Evolutionary conservation across 2,329 filamentous ascomycete species (phyloP).

Genomic region (Pseudogymnoascus sp.): DNA sequence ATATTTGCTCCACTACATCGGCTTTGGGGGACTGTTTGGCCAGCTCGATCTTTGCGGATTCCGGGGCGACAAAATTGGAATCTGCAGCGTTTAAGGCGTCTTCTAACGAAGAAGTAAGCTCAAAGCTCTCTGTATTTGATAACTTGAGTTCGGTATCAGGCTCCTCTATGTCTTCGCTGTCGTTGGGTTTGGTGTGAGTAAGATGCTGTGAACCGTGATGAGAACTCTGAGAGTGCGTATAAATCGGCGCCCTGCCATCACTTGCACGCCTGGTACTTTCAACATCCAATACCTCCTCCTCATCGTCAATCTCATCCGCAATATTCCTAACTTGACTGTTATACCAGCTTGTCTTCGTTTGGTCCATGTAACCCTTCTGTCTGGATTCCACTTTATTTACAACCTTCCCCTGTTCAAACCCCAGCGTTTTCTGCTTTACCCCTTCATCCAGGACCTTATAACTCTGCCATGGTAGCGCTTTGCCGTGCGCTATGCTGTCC

Average conservation of each 20-base stretch:
- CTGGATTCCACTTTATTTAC: slow-evolving; percentile 56
- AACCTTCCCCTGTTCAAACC: slow-evolving; percentile 52
- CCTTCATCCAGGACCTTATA: slow-evolving; percentile 84
- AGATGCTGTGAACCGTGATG: background rate
- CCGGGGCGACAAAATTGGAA: background rate
- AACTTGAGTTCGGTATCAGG: background rate
- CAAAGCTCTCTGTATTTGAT: slow-evolving; percentile 19
- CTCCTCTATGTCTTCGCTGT: background rate
- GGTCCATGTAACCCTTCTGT: slow-evolving; percentile 64
- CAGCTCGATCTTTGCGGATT: background rate
- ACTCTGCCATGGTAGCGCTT: slow-evolving; percentile 73
- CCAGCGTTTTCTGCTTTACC: slow-evolving; percentile 68
- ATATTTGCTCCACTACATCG: background rate
- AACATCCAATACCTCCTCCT: slow-evolving; percentile 25
- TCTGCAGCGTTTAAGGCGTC: slow-evolving; percentile 22
- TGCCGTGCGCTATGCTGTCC: slow-evolving; percentile 76
- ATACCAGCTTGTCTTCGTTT: slow-evolving; percentile 78
- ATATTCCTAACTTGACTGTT: slow-evolving; percentile 54
- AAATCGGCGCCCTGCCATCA: background rate
- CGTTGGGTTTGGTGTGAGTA: background rate
- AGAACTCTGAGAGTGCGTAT: background rate
- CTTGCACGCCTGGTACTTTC: slow-evolving; percentile 6
- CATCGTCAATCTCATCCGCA: slow-evolving; percentile 34
- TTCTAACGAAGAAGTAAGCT: slow-evolving; percentile 27
- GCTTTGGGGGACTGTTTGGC: background rate